A percentile compares a stretch with the other conserved stretches of the same genome.
phyloP scores from a whole-genome alignment of 2,329 filamentous ascomycete species.

The Neonectria faginata region DNA sequence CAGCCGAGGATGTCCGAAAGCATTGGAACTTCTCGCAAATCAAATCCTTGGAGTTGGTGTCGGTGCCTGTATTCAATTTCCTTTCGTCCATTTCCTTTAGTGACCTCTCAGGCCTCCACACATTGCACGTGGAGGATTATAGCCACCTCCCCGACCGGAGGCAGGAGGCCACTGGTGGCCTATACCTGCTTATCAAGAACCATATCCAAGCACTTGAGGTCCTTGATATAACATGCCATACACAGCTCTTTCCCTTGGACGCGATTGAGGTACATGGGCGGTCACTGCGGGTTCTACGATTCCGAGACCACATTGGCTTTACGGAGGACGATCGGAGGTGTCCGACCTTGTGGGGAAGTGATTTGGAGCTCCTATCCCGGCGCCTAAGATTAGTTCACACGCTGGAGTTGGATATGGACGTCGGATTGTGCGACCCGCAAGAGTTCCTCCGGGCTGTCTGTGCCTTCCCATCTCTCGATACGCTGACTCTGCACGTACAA shows the following conservation, averaged over 20 bases:
- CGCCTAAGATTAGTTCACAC: constrained; percentile 50
- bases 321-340: constrained; percentile 55
- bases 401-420: constrained; percentile 62
- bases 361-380: constrained; percentile 50
- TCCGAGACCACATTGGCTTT: constrained; percentile 61
- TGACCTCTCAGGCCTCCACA: constrained; percentile 52
- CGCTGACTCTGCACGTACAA: constrained; percentile 59
- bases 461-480: constrained; percentile 54
- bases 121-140: constrained; percentile 59
- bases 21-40: constrained; percentile 63
- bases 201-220: constrained; percentile 52
- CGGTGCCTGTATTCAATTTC: constrained; percentile 59
- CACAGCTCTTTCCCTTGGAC: constrained; percentile 54
- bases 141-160: constrained; percentile 54
- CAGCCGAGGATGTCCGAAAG: constrained; percentile 48
- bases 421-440: constrained; percentile 48
- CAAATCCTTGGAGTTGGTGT: constrained; percentile 54
- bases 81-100: constrained; percentile 55
- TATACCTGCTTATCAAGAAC: constrained; percentile 54
- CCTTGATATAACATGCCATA: constrained; percentile 58
- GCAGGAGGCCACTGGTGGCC: constrained; percentile 53
- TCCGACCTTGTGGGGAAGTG: constrained; percentile 54
- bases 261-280: constrained; percentile 53
- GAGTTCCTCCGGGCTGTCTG: constrained; percentile 55
- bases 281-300: constrained; percentile 53